These are phyloP conservation scores for Termitomyces sp. DNA, from an alignment of 768 basidiomycete genomes.

Conservation along the genomic window DNA sequence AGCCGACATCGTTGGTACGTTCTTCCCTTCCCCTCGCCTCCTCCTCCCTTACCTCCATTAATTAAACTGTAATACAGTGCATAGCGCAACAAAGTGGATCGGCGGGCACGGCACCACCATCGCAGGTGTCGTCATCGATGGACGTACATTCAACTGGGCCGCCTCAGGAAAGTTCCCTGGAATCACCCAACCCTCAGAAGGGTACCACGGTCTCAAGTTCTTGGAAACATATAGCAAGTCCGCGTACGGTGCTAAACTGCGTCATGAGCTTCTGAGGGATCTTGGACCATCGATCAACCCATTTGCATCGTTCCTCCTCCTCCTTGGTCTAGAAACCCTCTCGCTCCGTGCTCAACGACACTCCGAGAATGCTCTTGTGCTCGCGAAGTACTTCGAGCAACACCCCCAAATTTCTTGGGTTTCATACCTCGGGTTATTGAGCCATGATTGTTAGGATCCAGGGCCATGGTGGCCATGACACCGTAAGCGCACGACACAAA, in stretches of 20 bases:
- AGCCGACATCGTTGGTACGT: conserved; percentile 62
- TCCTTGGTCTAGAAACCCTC: conserved; percentile 57
- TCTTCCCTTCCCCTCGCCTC: background rate
- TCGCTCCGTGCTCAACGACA: conserved; percentile 69
- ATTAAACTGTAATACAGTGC: conserved; percentile 31
- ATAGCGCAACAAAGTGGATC: conserved; percentile 85
- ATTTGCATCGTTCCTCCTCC: background rate
- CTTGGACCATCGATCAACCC: background rate
- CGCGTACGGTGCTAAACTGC: conserved; percentile 63
- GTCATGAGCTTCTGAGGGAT: conserved; percentile 19
- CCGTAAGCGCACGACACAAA: too few species aligned
- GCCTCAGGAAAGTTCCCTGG: conserved; percentile 66
- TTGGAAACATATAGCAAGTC: conserved; percentile 59
- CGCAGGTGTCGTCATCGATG: conserved; percentile 58
- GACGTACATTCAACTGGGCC: conserved; percentile 55
- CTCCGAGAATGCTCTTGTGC: conserved; percentile 61
- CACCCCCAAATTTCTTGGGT: too few species aligned
- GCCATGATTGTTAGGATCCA: too few species aligned
- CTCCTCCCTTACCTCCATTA: background rate
- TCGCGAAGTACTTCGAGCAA: conserved; percentile 52
- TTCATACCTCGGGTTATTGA: too few species aligned
- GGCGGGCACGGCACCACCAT: conserved; percentile 79
- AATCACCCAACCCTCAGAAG: conserved; percentile 71
- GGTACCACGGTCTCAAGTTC: conserved; percentile 71
- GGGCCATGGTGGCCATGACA: too few species aligned